Evolutionary conservation across 2,329 filamentous ascomycete species (phyloP), one percentile per base, ranked within the genome.

Genomic region (Arthrobotrys megalospora): DNA sequence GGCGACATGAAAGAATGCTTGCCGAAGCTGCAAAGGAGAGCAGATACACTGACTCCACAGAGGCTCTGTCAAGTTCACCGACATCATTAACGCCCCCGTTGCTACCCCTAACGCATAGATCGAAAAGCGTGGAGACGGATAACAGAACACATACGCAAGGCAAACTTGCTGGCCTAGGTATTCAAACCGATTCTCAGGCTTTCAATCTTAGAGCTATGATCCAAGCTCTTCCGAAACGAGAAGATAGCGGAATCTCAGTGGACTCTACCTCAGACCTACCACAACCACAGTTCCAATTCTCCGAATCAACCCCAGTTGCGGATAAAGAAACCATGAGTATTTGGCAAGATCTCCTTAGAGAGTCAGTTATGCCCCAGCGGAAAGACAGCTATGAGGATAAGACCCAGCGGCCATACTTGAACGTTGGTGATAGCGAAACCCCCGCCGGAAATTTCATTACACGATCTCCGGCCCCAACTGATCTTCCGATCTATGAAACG

Each of bases 401-500:
- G 34, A 70, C 69, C 71, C 73, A 10, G 79, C 82, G 47, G 78
- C 81, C 52, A 75, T 81, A 64, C 80, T 82, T 45, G 81, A 82
- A 47, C 80, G 70, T 87, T 86, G 80, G 82, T 47, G 83, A 8
- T 84, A 83, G 11, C 76, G 78, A 14, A 76, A 84, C 12, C 84
- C 84, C 1, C 70, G 81, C 43, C 84, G 87, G 21, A 83, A 72
- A 72, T 36, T 78, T 91, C 3, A 90, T 97, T 47, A 93, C 92
- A 34, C 94, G 97, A 84, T 96, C 93, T 0, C 95, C 95, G 1
- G 91, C 91, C 0, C 91, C 91, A 0, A 92, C 93, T 5, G 93
- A 96, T 77, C 93, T 93, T 81, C 91, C 96, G 82, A 91, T 98
- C 73, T 97, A 97, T 83, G 93, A 97, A 83, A 90, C 89, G 0